These are phyloP conservation scores for Pestalotiopsis fici DNA, from an alignment of 2,329 filamentous ascomycete species.

Conservation along the genomic window DNA sequence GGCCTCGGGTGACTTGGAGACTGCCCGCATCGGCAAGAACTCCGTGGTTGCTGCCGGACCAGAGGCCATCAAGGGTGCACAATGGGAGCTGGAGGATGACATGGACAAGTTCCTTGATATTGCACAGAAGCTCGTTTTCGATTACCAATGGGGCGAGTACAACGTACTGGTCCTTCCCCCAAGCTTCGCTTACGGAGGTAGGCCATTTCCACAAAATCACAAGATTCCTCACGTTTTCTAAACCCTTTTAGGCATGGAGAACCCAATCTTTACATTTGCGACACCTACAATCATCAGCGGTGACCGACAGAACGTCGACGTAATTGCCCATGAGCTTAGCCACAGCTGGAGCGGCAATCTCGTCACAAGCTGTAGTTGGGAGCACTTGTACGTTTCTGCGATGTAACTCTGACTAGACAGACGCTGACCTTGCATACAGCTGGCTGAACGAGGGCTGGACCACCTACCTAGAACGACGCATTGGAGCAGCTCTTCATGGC, in stretches of 20 bases:
- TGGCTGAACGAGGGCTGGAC: constrained; percentile 87
- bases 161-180: constrained; percentile 90
- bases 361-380: constrained; percentile 77
- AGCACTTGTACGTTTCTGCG: constrained; percentile 63
- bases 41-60: constrained; percentile 86
- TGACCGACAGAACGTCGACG: constrained; percentile 88
- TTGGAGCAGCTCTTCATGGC: constrained; percentile 76
- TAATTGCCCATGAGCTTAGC: constrained; percentile 76
- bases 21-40: constrained; percentile 82
- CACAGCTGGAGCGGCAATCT: constrained; percentile 89
- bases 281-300: constrained; percentile 94
- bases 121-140: constrained; percentile 79
- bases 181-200: constrained; percentile 84
- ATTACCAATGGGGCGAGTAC: constrained; percentile 93
- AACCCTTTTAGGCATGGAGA: constrained; percentile 69
- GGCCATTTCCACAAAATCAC: constrained; percentile 27
- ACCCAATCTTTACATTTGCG: constrained; percentile 92
- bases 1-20: constrained; percentile 81
- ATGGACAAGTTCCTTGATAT: constrained; percentile 91
- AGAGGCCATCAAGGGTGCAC: constrained; percentile 79
- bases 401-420: background rate
- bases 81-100: constrained; percentile 89
- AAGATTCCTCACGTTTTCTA: background rate
- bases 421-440: constrained; percentile 34
- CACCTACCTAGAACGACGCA: constrained; percentile 87